Conservation (phyloP, 352 stramenopile genomes). For the Phytopythium boreale region DNA sequence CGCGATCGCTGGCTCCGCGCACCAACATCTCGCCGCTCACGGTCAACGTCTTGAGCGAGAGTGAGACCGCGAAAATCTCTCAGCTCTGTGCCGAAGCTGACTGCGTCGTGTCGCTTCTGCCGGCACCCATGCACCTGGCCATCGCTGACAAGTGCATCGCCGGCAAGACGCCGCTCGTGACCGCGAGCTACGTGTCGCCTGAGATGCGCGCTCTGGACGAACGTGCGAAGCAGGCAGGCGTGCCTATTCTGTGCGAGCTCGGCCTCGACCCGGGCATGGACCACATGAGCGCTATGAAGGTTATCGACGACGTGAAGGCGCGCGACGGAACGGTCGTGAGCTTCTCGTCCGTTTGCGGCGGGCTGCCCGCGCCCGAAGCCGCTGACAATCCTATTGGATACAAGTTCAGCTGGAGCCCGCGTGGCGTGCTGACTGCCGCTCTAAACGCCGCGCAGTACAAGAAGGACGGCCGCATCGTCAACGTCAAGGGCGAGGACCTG, state of each 20-base stretch:
- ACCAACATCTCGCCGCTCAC: slow-evolving; percentile 68
- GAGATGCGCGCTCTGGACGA: slow-evolving; percentile 89
- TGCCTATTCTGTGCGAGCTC: slow-evolving; percentile 94
- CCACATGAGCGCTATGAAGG: slow-evolving; percentile 96
- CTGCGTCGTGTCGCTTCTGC: slow-evolving; percentile 93
- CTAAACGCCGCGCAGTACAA: slow-evolving; percentile 90
- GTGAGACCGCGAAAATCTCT: slow-evolving; percentile 39
- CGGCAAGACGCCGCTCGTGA: slow-evolving; percentile 88
- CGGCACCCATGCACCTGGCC: slow-evolving; percentile 91
- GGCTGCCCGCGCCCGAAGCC: slow-evolving; percentile 92
- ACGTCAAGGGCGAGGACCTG: slow-evolving; percentile 86
- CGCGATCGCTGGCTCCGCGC: slow-evolving; percentile 56
- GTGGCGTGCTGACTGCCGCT: slow-evolving; percentile 91
- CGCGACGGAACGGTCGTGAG: slow-evolving; percentile 85
- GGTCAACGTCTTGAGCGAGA: slow-evolving; percentile 74
- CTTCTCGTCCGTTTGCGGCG: slow-evolving; percentile 95
- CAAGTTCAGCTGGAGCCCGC: slow-evolving; percentile 97
- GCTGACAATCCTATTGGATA: slow-evolving; percentile 96
- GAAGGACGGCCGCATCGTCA: slow-evolving; percentile 80
- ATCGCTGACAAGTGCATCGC: slow-evolving; percentile 90
- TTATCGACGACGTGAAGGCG: slow-evolving; percentile 94
- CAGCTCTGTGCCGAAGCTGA: slow-evolving; percentile 78
- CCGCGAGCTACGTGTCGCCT: slow-evolving; percentile 94
- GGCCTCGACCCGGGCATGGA: slow-evolving; percentile 96
- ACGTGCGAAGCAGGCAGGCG: slow-evolving; percentile 67